phyloP scores from a whole-genome alignment of 176 grass and related monocot genomes.

The Zoysia pacifica region DNA sequence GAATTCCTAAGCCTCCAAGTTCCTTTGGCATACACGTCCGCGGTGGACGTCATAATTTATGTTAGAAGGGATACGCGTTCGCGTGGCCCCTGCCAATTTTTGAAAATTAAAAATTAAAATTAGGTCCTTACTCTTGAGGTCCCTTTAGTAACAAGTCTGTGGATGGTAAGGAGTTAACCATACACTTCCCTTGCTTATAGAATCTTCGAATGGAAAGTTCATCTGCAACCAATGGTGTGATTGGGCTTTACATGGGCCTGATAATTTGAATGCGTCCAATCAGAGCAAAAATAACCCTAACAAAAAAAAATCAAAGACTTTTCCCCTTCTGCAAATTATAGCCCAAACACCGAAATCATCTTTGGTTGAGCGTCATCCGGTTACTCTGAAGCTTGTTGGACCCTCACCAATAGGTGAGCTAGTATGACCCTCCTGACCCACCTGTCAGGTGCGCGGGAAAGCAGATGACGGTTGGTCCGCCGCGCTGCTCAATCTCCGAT shows the following conservation, averaged over 20 bases:
- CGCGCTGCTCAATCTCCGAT: not conserved
- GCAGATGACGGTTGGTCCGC: no score
- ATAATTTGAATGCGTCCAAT: not conserved
- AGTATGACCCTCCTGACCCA: no score
- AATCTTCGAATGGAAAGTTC: no score
- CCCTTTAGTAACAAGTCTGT: no score
- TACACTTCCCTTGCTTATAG: no score
- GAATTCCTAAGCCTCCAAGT: no score
- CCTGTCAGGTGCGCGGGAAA: no score
- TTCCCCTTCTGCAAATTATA: not conserved
- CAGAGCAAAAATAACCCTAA: not conserved
- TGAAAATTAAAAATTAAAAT: not conserved
- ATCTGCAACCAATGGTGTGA: not conserved
- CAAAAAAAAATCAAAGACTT: not conserved
- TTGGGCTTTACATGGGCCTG: not conserved
- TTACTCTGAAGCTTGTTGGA: no score
- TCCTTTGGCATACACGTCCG: no score
- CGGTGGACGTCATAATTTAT: conserved; percentile 64
- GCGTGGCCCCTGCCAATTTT: conserved; percentile 39
- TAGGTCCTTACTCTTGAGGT: not conserved
- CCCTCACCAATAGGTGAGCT: no score
- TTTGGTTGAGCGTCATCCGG: no score
- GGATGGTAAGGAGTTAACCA: no score
- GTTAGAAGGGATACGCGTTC: conserved; percentile 43
- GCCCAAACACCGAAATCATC: not conserved